Conservation (phyloP, 2,329 filamentous ascomycete genomes). For the Penicillium sp. region DNA sequence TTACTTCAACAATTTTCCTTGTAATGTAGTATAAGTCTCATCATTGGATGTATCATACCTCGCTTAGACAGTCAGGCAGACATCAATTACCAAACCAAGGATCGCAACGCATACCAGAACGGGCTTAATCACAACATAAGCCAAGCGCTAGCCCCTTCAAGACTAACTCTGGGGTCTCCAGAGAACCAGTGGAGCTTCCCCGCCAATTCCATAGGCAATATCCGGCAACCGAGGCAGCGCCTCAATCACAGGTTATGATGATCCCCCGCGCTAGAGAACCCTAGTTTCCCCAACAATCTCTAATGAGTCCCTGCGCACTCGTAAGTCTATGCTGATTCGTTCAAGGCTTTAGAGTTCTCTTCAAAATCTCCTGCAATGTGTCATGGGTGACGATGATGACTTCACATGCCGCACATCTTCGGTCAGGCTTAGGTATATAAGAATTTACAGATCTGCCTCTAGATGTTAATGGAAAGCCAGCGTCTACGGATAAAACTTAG, state of each 20-base stretch:
- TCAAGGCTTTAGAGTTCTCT: neutral
- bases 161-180: neutral
- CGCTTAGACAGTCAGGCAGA: neutral
- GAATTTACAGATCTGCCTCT: neutral
- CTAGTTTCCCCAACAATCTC: neutral
- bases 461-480: neutral
- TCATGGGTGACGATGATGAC: neutral
- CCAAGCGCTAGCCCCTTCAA: neutral
- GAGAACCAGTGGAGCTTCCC: conserved; percentile 3
- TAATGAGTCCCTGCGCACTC: neutral
- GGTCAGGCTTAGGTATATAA: neutral
- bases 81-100: neutral
- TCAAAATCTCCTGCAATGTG: neutral
- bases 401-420: neutral
- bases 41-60: neutral
- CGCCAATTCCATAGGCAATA: neutral
- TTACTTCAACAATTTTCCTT: neutral
- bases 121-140: neutral
- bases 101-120: neutral
- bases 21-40: neutral
- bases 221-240: conserved; percentile 2
- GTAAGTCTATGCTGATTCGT: neutral
- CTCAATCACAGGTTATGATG: conserved; percentile 1
- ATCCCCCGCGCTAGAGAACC: neutral
- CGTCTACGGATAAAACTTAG: neutral